A percentile compares a stretch with the other conserved stretches of the same genome.
These are phyloP conservation scores for Lentinula novae-zelandiae DNA, from an alignment of 1,284 basidiomycete species.

Conservation along the genomic window DNA sequence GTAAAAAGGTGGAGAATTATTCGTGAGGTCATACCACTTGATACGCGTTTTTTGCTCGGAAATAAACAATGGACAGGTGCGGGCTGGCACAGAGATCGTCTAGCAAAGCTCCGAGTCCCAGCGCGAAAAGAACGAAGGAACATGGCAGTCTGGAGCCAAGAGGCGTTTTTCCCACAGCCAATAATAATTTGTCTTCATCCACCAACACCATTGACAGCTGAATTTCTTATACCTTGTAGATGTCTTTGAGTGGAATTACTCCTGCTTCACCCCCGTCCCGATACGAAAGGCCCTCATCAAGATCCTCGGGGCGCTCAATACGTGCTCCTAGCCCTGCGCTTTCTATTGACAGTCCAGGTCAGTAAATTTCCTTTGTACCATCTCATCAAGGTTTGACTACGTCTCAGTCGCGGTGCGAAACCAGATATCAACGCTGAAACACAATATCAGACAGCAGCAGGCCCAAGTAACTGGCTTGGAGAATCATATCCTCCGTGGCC, in stretches of 20 bases:
- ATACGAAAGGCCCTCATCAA: slow-evolving; percentile 47
- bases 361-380: slow-evolving; percentile 11
- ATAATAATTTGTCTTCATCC: background rate
- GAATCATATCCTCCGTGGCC: slow-evolving; percentile 57
- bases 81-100: background rate
- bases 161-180: background rate
- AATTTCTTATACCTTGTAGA: background rate
- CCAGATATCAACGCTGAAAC: slow-evolving; percentile 73
- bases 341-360: slow-evolving; percentile 58
- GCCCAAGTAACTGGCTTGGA: slow-evolving; percentile 68
- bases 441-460: slow-evolving; percentile 54
- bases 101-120: background rate
- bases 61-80: background rate
- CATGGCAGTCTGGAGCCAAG: background rate
- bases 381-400: slow-evolving; percentile 4
- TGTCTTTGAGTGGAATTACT: background rate
- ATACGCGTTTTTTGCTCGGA: background rate
- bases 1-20: background rate
- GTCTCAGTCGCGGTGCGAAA: slow-evolving; percentile 59
- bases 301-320: slow-evolving; percentile 45
- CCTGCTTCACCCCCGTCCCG: background rate
- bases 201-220: background rate
- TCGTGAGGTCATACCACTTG: background rate
- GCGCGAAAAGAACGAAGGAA: background rate
- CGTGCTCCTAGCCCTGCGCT: slow-evolving; percentile 50